Base-by-base conservation (phyloP, 2,329 filamentous ascomycete genomes). In the Arthrobotrys musiformis region DNA sequence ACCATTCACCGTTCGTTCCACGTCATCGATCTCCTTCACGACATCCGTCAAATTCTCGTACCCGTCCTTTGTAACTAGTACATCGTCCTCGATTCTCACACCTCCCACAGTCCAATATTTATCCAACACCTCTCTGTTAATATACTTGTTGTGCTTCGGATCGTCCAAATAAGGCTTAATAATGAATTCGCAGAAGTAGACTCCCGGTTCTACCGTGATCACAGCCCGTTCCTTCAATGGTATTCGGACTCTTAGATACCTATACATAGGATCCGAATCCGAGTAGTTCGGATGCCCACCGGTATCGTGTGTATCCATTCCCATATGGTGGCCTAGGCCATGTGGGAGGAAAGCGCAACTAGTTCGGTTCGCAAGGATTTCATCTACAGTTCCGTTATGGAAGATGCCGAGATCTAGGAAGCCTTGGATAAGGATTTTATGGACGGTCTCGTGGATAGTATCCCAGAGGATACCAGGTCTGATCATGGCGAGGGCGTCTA, bases 201-300 rank as follows among this genome's bases (percentile, higher is more conserved):
- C 89, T 56, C 95, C 95, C 11, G 95, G 95, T 85, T 99, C 95
- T 42, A 98, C 94, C 0, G 95, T 99, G 64, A 99, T 90, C 24
- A 99, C 93, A 60, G 91, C 91, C 6, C 92, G 91, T 0, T 90
- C 90, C 0, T 93, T 93, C 56, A 97, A 83, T 22, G 85, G 87
- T 11, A 92, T 91, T 64, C 95, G 86, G 42, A 97, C 90, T 50
- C 95, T 87, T 76, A 99, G 85, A 82, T 97, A 98, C 64, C 89
- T 88, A 85, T 97, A 98, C 87, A 97, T 89, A 37, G 88, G 86
- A 82, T 99, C 94, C 75, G 88, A 85, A 82, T 99, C 95, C 7
- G 86, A 86, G 81, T 92, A 93, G 83, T 94, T 91, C 37, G 92
- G 86, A 82, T 93, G 90, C 22, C 92, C 92, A 11, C 79, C 92